Evolutionary conservation across 1,284 basidiomycete genomes (phyloP), one percentile per base, ranked within the genome.

Genomic region (Sanghuangporus sanghuang): DNA sequence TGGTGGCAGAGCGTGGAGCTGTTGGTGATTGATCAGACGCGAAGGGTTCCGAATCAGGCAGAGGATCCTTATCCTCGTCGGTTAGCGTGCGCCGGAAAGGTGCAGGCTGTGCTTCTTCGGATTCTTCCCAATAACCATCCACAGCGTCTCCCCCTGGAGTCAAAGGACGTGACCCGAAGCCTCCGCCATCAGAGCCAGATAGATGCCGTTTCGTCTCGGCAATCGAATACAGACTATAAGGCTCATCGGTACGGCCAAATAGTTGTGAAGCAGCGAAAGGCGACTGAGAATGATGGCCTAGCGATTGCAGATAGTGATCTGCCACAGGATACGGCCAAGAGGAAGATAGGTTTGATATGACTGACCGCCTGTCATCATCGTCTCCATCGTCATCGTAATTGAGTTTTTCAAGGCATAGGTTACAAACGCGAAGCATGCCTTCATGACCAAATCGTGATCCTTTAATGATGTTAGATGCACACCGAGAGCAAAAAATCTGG

Each of bases 381-480:
- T 92, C 89, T 7, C 44, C 53, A 54, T 91, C 87, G 56, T 90
- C 87, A 5, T 81, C 80, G 21, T 91, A 92, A 61, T 90, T 88
- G 63, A 97, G 85, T 75, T 96, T 95, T 70, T 93, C 90, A 32
- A 97, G 79, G 74, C 97, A 99, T 21, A 97, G 81, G 71, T 98
- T 97, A 77, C 96, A 98, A 11, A 96, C 91, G 64, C 96, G 86
- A 62, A 98, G 84, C 84, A 92, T 92, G 36, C 94, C 95, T 62
- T 96, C 88, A 66, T 95, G 91, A 6, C 95, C 95, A 72, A 97
- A 98, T 1, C 95, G 87, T n/a, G 87, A 84, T 6, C 94, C 96
- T 67, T 95, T 94, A 74, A 99, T 95, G 70, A 98, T 92, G 71
- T 98, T 96, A n/a, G 95, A 95, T 2, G 96, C 96, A 73, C 96